Evolutionary conservation across 805 yeast species (phyloP).

Genomic region (Starmerella kuoi): DNA sequence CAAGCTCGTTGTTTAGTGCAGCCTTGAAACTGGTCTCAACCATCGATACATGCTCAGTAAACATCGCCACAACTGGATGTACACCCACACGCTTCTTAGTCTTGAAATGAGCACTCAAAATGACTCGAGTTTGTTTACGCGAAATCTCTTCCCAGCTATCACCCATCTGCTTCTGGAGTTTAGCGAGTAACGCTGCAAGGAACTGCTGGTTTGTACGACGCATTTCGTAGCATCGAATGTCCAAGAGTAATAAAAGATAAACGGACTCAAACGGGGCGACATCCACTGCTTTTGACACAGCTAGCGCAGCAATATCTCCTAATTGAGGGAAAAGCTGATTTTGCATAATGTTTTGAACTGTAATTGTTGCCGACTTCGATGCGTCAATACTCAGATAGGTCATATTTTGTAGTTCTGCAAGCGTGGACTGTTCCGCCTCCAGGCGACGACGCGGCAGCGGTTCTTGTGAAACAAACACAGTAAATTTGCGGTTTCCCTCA

Average conservation of each 20-base stretch:
- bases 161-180: constrained; percentile 40
- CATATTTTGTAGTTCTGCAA: neutral
- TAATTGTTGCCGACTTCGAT: constrained; percentile 3
- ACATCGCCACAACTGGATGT: constrained; percentile 36
- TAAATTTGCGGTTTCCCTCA: constrained; percentile 29
- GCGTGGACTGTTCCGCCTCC: neutral
- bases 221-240: constrained; percentile 30
- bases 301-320: neutral
- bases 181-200: constrained; percentile 38
- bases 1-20: constrained; percentile 6
- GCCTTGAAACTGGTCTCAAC: constrained; percentile 15
- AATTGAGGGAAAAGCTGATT: constrained; percentile 5
- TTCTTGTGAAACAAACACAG: neutral
- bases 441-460: constrained; percentile 4
- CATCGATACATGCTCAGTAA: constrained; percentile 31
- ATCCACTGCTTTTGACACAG: constrained; percentile 21
- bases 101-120: constrained; percentile 32
- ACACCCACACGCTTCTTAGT: constrained; percentile 34
- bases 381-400: constrained; percentile 3
- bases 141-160: constrained; percentile 49
- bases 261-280: constrained; percentile 36
- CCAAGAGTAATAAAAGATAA: constrained; percentile 34
- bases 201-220: constrained; percentile 55
- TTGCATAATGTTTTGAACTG: constrained; percentile 5
- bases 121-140: constrained; percentile 39